phyloP scores from a whole-genome alignment of 306 rosid species.

The Prunus mongolica region DNA sequence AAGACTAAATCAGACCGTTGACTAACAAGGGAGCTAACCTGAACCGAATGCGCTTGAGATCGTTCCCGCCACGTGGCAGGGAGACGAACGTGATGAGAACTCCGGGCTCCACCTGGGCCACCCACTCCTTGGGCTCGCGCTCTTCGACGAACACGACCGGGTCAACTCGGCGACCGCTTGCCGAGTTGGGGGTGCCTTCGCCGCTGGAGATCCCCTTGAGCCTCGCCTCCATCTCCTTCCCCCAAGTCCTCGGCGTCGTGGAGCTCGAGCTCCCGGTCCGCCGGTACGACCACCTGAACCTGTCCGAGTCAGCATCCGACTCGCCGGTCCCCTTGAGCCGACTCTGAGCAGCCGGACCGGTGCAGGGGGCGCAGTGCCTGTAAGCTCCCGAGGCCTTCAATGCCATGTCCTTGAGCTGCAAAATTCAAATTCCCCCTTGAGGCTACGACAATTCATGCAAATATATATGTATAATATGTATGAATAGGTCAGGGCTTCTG shows the following conservation, averaged over 20 bases:
- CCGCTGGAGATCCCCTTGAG: conserved; percentile 89
- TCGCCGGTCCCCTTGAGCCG: conserved; percentile 35
- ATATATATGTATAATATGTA: not conserved
- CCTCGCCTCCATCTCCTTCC: conserved; percentile 92
- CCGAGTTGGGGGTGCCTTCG: conserved; percentile 75
- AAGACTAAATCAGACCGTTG: not conserved
- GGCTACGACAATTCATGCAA: not conserved
- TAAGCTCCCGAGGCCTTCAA: conserved; percentile 89
- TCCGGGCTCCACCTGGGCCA: conserved; percentile 83
- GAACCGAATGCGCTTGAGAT: conserved; percentile 79
- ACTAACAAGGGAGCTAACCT: conserved; percentile 35
- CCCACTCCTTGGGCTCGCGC: conserved; percentile 82
- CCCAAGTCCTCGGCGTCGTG: conserved; percentile 71
- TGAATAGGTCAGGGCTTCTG: not conserved
- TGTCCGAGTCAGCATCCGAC: conserved; percentile 75
- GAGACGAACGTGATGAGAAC: conserved; percentile 79
- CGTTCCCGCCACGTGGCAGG: conserved; percentile 78
- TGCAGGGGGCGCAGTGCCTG: conserved; percentile 75
- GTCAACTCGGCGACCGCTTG: conserved; percentile 65
- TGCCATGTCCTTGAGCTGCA: conserved; percentile 86
- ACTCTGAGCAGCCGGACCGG: conserved; percentile 49
- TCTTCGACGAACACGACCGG: conserved; percentile 78
- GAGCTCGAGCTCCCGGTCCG: conserved; percentile 79
- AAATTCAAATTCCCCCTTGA: not conserved
- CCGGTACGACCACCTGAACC: conserved; percentile 70